Conservation (phyloP, 1,139 yeast species). For the Oligophagozyma castellii region DNA sequence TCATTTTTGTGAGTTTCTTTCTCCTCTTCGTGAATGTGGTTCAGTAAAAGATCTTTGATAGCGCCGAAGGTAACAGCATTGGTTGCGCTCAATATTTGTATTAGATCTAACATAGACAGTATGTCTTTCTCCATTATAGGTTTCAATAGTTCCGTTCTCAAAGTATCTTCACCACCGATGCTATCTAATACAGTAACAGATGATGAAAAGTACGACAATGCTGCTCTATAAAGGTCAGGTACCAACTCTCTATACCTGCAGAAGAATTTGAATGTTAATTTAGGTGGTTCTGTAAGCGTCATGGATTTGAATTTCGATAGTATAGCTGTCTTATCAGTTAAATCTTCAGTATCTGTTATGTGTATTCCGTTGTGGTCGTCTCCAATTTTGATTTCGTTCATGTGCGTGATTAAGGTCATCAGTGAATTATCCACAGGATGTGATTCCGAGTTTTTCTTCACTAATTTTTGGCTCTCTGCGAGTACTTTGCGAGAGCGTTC, state of each 20-base stretch:
- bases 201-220: slow-evolving; percentile 54
- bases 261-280: slow-evolving; percentile 42
- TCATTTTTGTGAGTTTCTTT: slow-evolving; percentile 57
- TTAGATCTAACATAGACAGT: slow-evolving; percentile 63
- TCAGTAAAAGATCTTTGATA: slow-evolving; percentile 55
- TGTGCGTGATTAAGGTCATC: slow-evolving; percentile 50
- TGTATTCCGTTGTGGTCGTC: slow-evolving; percentile 39
- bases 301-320: slow-evolving; percentile 48
- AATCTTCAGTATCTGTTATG: slow-evolving; percentile 7
- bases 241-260: slow-evolving; percentile 47
- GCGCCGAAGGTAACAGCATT: slow-evolving; percentile 62
- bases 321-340: slow-evolving; percentile 18
- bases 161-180: slow-evolving; percentile 42
- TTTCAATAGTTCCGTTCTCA: slow-evolving; percentile 32
- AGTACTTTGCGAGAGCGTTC: slow-evolving; percentile 47
- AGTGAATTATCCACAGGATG: slow-evolving; percentile 40
- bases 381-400: background rate
- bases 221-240: slow-evolving; percentile 52
- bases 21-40: slow-evolving; percentile 45
- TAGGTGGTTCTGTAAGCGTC: slow-evolving; percentile 43
- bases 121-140: slow-evolving; percentile 40
- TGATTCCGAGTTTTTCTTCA: slow-evolving; percentile 2
- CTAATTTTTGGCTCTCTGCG: slow-evolving; percentile 26
- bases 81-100: slow-evolving; percentile 51
- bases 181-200: slow-evolving; percentile 37